Evolutionary conservation across 2,329 filamentous ascomycete genomes (phyloP), one percentile per base, ranked within the genome.

Genomic region (Coniochaeta ligniaria): DNA sequence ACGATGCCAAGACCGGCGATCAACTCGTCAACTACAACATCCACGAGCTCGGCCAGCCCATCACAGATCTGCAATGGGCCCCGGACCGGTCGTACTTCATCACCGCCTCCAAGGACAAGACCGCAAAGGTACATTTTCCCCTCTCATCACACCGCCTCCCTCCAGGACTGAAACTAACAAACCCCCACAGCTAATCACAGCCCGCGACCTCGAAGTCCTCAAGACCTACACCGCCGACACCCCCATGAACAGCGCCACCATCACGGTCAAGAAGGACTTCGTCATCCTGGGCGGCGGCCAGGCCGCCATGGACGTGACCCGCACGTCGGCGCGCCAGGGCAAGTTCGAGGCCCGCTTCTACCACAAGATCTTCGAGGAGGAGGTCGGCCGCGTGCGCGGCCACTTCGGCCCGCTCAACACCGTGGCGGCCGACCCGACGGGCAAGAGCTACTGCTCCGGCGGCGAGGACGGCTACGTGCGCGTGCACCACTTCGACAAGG

Each of bases 301-400:
- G 80, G 95, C 93, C 66, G 95, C 95, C 73, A 97, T 97, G 92
- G 94, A 98, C 73, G 95, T 99, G 77, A 99, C 95, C 62, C 96
- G 91, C 60, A 98, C 95, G 58, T 89, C 89, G 36, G 88, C 92
- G 57, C 87, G 95, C 67, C 95, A 99, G 83, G 95, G 95, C 79
- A 98, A 98, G 80, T 99, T 99, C 82, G 95, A 99, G 79, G 95
- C 95, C 52, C 88, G 95, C 67, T 99, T 99, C 84, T 99, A 97
- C 84, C 95, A 99, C 88, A 98, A 96, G 85, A 89, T 99, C 75
- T 98, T 99, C 75, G 92, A 96, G 78, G 94, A 99, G 77, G 95
- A 99, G 82, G 94, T 98, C 71, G 95, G 95, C 68, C 89, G 95
- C 82, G 95, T 99, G 66, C 86, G 92, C 73, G 95, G 95, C 65